Evolutionary conservation across 208 protist genomes (phyloP).

Genomic region (Leishmania amazonensis): DNA sequence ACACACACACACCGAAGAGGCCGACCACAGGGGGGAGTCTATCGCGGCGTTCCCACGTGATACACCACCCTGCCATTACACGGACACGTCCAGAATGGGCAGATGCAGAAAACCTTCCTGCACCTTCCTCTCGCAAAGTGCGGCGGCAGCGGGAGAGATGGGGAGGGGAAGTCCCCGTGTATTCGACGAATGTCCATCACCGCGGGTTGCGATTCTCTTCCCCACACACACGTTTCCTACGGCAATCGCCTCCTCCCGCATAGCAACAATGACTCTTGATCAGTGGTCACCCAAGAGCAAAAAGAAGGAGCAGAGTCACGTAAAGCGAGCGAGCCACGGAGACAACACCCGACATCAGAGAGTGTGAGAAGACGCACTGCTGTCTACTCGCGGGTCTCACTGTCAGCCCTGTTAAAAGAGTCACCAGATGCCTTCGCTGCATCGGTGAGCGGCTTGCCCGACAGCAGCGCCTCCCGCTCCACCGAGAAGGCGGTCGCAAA

Average conservation of each 20-base stretch:
- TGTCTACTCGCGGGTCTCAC: not conserved
- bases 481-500: slow-evolving; percentile 21
- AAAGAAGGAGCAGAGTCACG: not conserved
- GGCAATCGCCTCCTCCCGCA: not conserved
- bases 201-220: not conserved
- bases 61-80: not conserved
- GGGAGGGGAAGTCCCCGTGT: not conserved
- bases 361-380: not conserved
- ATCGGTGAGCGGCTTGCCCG: not conserved
- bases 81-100: not conserved
- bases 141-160: not conserved
- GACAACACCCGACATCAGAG: not conserved
- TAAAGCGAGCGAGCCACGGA: not conserved
- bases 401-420: not conserved
- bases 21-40: not conserved
- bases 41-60: no score
- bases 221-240: not conserved
- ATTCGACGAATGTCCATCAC: not conserved
- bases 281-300: slow-evolving; percentile 4
- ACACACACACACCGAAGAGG: not conserved
- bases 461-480: slow-evolving; percentile 10
- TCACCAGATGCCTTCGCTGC: not conserved
- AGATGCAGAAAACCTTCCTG: not conserved
- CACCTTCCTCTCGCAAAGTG: not conserved
- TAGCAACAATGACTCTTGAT: not conserved